Evolutionary conservation across 1,284 basidiomycete species (phyloP).

Genomic region (Moesziomyces sp.): DNA sequence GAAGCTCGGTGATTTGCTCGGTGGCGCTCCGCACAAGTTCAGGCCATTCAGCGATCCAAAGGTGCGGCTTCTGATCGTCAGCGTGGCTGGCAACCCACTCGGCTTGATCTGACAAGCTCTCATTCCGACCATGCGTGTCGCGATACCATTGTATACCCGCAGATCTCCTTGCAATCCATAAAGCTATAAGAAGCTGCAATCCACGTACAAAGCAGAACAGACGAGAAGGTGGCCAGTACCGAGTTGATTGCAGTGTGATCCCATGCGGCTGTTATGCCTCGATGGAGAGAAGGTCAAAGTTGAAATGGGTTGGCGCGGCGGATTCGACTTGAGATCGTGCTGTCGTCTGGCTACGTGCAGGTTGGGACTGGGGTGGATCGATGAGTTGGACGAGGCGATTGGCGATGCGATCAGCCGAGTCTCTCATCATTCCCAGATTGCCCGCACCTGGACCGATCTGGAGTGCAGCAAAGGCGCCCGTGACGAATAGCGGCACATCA

Average conservation of each 20-base stretch:
- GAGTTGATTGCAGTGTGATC: background rate
- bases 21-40: slow-evolving; percentile 2
- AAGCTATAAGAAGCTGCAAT: no score
- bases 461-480: slow-evolving; percentile 60
- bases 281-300: slow-evolving; percentile 40
- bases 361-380: background rate
- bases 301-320: slow-evolving; percentile 16
- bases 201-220: no score
- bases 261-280: slow-evolving; percentile 10
- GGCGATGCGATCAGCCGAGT: slow-evolving; percentile 68
- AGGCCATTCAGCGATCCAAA: slow-evolving; percentile 20
- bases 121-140: background rate
- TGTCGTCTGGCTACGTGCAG: slow-evolving; percentile 5
- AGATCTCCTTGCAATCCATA: background rate
- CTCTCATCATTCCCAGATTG: slow-evolving; percentile 67
- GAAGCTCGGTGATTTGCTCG: slow-evolving; percentile 4
- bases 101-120: slow-evolving; percentile 18
- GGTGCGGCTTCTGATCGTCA: slow-evolving; percentile 23
- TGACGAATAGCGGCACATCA: slow-evolving; percentile 65
- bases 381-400: slow-evolving; percentile 45
- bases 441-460: slow-evolving; percentile 67
- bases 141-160: background rate
- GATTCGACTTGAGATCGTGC: no score
- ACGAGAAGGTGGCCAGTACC: no score
- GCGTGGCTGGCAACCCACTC: slow-evolving; percentile 18